These are phyloP conservation scores for Teratosphaeria zuluensis DNA, from an alignment of 2,329 filamentous ascomycete species.

Conservation along the genomic window DNA sequence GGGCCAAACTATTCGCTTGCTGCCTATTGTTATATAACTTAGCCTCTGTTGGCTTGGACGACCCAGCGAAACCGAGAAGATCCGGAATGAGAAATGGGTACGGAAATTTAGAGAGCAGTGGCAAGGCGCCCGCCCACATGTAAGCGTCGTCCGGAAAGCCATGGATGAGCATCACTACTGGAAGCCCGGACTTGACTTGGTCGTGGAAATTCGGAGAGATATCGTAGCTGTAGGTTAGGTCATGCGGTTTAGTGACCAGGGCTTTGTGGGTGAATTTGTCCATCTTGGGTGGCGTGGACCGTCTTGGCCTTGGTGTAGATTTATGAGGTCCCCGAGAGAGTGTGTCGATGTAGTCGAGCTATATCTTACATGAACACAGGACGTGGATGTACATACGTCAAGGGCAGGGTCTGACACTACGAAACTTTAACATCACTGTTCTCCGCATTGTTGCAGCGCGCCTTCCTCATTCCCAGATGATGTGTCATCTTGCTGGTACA, in stretches of 20 bases:
- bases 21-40: constrained; percentile 27
- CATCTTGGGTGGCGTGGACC: constrained; percentile 7
- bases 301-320: too few species aligned
- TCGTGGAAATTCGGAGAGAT: constrained; percentile 19
- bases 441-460: not conserved
- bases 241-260: constrained; percentile 16
- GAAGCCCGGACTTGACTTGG: constrained; percentile 10
- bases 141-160: constrained; percentile 43
- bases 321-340: too few species aligned
- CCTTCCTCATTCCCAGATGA: not conserved
- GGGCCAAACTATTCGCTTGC: constrained; percentile 29
- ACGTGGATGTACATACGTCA: not conserved
- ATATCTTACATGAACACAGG: not conserved
- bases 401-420: not conserved
- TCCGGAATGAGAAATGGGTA: constrained; percentile 30
- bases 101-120: constrained; percentile 14
- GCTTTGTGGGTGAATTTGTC: constrained; percentile 16
- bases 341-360: too few species aligned
- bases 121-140: constrained; percentile 33
- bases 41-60: constrained; percentile 29
- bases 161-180: constrained; percentile 36
- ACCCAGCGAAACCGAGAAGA: constrained; percentile 31
- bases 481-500: too few species aligned
- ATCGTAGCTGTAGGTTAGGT: constrained; percentile 22
- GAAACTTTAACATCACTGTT: not conserved